Evolutionary conservation across 805 yeast genomes (phyloP), one percentile per base, ranked within the genome.

Genomic region (Yarrowia deformans): DNA sequence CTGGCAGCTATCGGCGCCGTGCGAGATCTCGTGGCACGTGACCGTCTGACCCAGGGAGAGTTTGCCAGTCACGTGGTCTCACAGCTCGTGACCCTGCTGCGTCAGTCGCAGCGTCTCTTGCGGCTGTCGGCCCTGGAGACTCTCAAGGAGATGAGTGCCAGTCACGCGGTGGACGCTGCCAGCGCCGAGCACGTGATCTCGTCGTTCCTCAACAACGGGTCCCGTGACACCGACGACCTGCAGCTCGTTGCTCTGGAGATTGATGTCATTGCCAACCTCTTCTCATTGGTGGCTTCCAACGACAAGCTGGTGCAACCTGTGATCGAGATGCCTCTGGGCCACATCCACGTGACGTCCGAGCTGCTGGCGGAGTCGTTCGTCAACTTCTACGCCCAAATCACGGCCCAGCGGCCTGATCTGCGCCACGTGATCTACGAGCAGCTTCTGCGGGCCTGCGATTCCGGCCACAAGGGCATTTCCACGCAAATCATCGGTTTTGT

Each of bases 1-100:
- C 70, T 74, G n/a, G 73, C 72, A 7, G 75, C 82, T 0, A 72
- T 80, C 29, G 71, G 69, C 3, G 73, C 81, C 2, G 73, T 77
- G 52, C 75, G 76, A 70, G 74, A 67, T 18, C 46, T 69, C 0
- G 56, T 56, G 0, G 69, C 72, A 35, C 71, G 72, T 18, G 29
- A 42, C 9, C 48, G 10, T 54, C 72, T 56, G 50, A 35, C 72
- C 75, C 46, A 39, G 45, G 60, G 60, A 70, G 72, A 61, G 58
- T 74, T 75, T 77, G 67, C 71, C n/a, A 48, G 46, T 10, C 56
- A 49, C 16, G 72, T 70, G 10, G 69, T 72, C 8, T 54, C 39
- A 14, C 72, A 71, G 61, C 72, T 75, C 8, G 63, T 71, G 10
- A 68, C 63, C 8, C 60, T 73, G 29, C 52, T 76, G 63, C 63